phyloP scores from a whole-genome alignment of 73 alveolate genomes.

The Symbiodinium natans region DNA sequence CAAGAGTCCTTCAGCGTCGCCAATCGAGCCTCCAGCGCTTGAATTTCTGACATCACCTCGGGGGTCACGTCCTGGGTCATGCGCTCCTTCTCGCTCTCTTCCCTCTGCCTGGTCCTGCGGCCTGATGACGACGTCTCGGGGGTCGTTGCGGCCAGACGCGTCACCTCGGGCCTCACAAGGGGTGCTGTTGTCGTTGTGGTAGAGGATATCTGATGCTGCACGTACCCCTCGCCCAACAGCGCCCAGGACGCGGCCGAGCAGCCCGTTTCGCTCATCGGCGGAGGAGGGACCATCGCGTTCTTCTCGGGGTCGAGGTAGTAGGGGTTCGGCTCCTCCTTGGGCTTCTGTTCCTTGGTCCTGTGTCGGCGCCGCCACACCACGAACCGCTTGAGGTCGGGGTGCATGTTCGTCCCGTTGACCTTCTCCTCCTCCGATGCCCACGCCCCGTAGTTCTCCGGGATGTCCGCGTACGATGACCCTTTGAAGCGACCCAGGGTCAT shows the following conservation, averaged over 20 bases:
- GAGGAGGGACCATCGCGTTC: background rate
- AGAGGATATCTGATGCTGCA: too few species aligned
- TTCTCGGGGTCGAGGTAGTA: background rate
- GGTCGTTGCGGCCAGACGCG: too few species aligned
- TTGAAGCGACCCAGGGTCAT: constrained; percentile 19
- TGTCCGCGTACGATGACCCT: background rate
- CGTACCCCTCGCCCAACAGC: background rate
- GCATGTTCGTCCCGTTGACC: background rate
- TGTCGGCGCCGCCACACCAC: background rate
- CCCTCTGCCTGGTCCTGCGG: too few species aligned
- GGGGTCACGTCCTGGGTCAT: background rate
- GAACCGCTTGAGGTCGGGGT: constrained; percentile 7
- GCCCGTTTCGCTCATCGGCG: background rate
- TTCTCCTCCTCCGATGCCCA: constrained; percentile 23
- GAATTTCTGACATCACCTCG: background rate
- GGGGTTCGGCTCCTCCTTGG: background rate
- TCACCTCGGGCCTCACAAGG: too few species aligned
- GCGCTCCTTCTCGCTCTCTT: background rate
- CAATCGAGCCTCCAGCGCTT: background rate
- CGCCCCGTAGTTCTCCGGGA: background rate
- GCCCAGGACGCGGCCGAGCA: background rate
- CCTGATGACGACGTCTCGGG: too few species aligned
- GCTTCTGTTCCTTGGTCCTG: background rate
- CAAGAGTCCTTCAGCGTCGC: background rate
- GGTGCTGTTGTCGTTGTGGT: too few species aligned